These are phyloP conservation scores for Cornus suecica DNA, from an alignment of 148 eudicot species.

Conservation along the genomic window DNA sequence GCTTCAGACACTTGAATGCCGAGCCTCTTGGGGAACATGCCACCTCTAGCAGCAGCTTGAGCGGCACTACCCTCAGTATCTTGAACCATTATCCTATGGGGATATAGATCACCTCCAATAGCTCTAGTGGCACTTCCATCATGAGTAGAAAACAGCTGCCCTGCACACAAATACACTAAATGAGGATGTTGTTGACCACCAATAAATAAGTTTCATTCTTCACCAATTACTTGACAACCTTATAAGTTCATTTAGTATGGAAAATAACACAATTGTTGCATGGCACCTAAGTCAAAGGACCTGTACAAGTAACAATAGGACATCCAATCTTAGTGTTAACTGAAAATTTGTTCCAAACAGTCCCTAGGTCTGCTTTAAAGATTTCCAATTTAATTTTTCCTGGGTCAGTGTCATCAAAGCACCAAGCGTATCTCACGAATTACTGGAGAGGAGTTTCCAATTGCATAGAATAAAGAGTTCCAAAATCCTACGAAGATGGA, in stretches of 20 bases:
- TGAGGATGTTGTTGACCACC: not conserved
- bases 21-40: not conserved
- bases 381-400: too few relatives aligned
- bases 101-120: slow-evolving; percentile 15
- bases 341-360: too few relatives aligned
- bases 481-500: too few relatives aligned
- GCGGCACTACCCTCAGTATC: slow-evolving; percentile 14
- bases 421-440: too few relatives aligned
- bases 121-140: slow-evolving; percentile 7
- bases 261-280: not conserved
- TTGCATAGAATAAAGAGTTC: too few relatives aligned
- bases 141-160: slow-evolving; percentile 11
- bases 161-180: not conserved
- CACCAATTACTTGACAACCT: not conserved
- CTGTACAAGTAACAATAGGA: not conserved
- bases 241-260: not conserved
- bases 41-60: slow-evolving; percentile 9
- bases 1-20: not conserved
- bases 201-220: not conserved
- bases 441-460: too few relatives aligned
- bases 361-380: too few relatives aligned
- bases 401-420: too few relatives aligned
- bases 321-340: not conserved
- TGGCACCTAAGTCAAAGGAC: not conserved
- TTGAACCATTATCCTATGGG: slow-evolving; percentile 29